Evolutionary conservation across 306 rosid species (phyloP).

Genomic region (Lotus japonicus): DNA sequence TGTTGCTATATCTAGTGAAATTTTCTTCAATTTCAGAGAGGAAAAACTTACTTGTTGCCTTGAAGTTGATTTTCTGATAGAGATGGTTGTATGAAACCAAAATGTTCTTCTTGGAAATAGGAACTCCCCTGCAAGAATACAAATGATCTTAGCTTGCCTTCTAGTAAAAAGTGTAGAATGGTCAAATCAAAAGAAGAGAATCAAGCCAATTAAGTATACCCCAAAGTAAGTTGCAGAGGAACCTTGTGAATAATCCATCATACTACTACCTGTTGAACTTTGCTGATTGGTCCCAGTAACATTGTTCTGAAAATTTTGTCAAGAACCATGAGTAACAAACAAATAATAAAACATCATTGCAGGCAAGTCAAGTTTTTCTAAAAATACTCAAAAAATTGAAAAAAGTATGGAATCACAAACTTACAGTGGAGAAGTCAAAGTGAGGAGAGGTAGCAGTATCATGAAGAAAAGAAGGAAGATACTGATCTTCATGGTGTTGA

Average conservation of each 20-base stretch:
- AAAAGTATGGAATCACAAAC: neutral
- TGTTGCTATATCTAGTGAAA: neutral
- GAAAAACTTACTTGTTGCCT: constrained; percentile 48
- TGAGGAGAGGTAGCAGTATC: constrained; percentile 92
- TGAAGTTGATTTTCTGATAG: constrained; percentile 52
- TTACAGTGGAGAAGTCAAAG: constrained; percentile 55
- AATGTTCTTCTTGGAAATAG: constrained; percentile 54
- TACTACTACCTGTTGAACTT: constrained; percentile 46
- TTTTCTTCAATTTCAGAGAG: neutral
- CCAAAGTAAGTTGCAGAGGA: constrained; percentile 70
- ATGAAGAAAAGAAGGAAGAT: constrained; percentile 48
- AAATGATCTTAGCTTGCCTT: neutral
- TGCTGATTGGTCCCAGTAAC: constrained; percentile 35
- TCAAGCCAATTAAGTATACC: constrained; percentile 33
- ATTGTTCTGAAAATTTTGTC: constrained; percentile 41
- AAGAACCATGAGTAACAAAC: neutral
- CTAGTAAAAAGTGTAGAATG: neutral
- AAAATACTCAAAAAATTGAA: neutral
- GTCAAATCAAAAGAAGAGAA: neutral
- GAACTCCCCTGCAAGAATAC: constrained; percentile 55
- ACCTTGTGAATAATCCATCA: constrained; percentile 67
- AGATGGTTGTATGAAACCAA: constrained; percentile 49
- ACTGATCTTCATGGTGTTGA: constrained; percentile 26
- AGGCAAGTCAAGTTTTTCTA: neutral
- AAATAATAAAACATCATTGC: neutral